Percentiles rank a stretch among this genome's conserved stretches.
Conservation (phyloP, 352 stramenopile species). For the Achlya hypogyna region DNA sequence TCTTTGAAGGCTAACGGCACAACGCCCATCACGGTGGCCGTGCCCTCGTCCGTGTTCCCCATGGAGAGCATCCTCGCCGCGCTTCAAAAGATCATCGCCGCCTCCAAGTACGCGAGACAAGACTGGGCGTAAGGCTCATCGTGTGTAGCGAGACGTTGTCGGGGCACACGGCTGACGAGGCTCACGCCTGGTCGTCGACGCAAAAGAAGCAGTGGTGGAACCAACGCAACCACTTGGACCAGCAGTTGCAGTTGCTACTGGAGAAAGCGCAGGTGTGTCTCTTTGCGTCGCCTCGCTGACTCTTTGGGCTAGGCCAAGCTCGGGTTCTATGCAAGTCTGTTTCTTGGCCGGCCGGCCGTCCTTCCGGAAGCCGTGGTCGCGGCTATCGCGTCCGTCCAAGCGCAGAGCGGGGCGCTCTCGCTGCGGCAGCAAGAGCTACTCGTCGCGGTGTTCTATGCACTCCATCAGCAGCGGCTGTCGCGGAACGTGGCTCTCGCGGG, state of each 20-base stretch:
- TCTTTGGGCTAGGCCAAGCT: not conserved
- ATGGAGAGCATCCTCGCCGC: constrained; percentile 5
- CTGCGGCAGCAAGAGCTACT: not conserved
- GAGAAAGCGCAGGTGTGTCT: constrained; percentile 41
- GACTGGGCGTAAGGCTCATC: not conserved
- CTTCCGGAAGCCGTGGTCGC: not conserved
- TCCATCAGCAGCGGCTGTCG: not conserved
- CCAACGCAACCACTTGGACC: constrained; percentile 48
- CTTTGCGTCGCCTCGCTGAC: not conserved
- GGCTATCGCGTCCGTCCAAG: not conserved
- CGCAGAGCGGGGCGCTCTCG: not conserved
- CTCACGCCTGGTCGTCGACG: constrained; percentile 37
- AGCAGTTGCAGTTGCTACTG: constrained; percentile 32
- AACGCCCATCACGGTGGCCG: not conserved
- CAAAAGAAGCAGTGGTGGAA: constrained; percentile 77
- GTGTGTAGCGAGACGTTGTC: constrained; percentile 41
- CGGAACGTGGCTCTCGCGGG: constrained; percentile 1
- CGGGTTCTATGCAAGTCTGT: not conserved
- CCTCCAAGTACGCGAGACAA: constrained; percentile 10
- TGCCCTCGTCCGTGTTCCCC: not conserved
- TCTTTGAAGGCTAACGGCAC: constrained; percentile 9
- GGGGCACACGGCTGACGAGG: constrained; percentile 44
- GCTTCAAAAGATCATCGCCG: not conserved
- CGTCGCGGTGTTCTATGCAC: not conserved
- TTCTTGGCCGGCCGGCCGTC: not conserved